Evolutionary conservation across 1,139 yeast genomes (phyloP).

Genomic region (Hemisphaericaspora xylanilytica): DNA sequence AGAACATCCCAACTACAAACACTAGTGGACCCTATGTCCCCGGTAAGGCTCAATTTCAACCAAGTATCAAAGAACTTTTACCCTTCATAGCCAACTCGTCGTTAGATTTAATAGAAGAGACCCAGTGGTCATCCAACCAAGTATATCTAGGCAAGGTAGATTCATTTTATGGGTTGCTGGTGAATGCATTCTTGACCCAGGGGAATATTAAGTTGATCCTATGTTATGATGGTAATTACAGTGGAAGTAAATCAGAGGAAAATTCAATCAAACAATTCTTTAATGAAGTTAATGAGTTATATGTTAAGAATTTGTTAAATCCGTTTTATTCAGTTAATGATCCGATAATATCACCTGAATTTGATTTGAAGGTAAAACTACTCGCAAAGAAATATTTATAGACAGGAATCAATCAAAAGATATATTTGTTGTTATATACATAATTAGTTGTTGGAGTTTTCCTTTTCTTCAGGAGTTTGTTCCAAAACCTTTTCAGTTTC

Average conservation of each 20-base stretch:
- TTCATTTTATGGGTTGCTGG: constrained; percentile 75
- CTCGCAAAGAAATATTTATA: constrained; percentile 75
- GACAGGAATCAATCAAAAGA: neutral
- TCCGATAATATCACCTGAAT: constrained; percentile 69
- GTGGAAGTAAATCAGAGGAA: constrained; percentile 43
- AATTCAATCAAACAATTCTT: constrained; percentile 81
- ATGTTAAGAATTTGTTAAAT: constrained; percentile 78
- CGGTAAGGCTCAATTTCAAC: constrained; percentile 64
- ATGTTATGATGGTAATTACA: constrained; percentile 56
- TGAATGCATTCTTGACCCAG: constrained; percentile 84
- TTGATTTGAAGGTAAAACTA: constrained; percentile 70
- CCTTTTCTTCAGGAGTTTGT: constrained; percentile 15
- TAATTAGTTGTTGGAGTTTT: neutral
- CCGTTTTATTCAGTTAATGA: constrained; percentile 83
- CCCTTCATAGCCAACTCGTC: constrained; percentile 90
- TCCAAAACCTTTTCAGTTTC: constrained; percentile 41
- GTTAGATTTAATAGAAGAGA: constrained; percentile 82
- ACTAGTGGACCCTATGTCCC: constrained; percentile 43
- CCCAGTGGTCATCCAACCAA: constrained; percentile 72
- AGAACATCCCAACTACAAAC: constrained; percentile 21
- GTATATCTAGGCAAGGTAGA: constrained; percentile 77
- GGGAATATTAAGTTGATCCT: constrained; percentile 82
- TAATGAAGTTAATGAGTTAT: constrained; percentile 80
- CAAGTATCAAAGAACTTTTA: constrained; percentile 71
- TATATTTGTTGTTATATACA: no score